These are phyloP conservation scores for Salicornia ramosissima DNA, from an alignment of 148 eudicot species.

Conservation along the genomic window DNA sequence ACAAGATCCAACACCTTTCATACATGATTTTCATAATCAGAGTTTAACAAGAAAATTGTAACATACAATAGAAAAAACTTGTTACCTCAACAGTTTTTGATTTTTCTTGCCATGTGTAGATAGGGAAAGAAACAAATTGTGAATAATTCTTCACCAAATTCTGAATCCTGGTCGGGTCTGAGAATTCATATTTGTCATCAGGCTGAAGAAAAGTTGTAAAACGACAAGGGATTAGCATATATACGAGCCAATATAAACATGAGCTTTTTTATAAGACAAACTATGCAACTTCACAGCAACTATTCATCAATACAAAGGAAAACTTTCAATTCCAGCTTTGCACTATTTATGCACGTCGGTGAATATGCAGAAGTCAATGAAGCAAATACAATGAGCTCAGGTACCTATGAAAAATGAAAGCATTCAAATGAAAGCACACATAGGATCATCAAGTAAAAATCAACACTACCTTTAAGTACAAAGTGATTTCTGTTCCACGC, in stretches of 20 bases:
- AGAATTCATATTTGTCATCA: conserved; percentile 92
- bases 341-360: not conserved
- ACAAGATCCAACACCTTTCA: not conserved
- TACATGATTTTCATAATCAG: not conserved
- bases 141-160: conserved; percentile 93
- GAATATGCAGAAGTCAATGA: conserved; percentile 1
- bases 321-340: not conserved
- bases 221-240: conserved; percentile 9
- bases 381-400: not conserved
- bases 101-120: conserved; percentile 96
- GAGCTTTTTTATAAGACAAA: not conserved
- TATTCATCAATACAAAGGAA: not conserved
- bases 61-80: conserved; percentile 5
- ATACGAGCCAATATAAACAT: not conserved
- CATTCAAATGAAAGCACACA: not conserved
- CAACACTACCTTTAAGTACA: conserved; percentile 60
- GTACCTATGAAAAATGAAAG: not conserved
- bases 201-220: conserved; percentile 44
- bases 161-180: conserved; percentile 74
- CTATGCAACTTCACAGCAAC: not conserved
- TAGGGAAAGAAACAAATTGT: conserved; percentile 78
- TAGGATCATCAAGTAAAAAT: not conserved
- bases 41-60: not conserved
- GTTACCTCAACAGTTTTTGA: conserved; percentile 87
- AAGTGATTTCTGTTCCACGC: conserved; percentile 90